Evolutionary conservation across 2,329 filamentous ascomycete species (phyloP).

Genomic region (Shiraia bambusicola): DNA sequence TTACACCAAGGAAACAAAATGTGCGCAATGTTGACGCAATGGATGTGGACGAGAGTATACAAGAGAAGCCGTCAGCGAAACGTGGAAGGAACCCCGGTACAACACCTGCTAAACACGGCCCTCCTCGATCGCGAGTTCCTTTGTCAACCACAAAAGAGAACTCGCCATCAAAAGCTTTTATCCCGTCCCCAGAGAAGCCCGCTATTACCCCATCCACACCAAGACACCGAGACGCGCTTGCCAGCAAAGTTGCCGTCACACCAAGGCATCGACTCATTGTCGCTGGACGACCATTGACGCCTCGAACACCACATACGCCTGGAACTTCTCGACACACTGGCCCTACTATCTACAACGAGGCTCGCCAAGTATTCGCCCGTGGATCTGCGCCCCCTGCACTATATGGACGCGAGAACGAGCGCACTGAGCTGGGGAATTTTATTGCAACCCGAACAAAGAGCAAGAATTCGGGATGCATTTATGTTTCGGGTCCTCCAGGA

Average conservation of each 20-base stretch:
- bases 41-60: conserved; percentile 48
- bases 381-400: conserved; percentile 73
- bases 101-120: conserved; percentile 52
- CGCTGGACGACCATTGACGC: conserved; percentile 71
- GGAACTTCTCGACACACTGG: conserved; percentile 64
- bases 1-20: conserved; percentile 40
- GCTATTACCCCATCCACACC: conserved; percentile 66
- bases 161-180: conserved; percentile 50
- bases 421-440: conserved; percentile 67
- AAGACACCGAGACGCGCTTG: conserved; percentile 76
- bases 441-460: conserved; percentile 63
- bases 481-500: conserved; percentile 92
- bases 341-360: conserved; percentile 81
- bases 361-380: conserved; percentile 82
- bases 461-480: conserved; percentile 75
- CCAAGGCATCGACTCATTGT: conserved; percentile 83
- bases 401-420: conserved; percentile 73
- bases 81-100: conserved; percentile 36
- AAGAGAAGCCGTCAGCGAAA: conserved; percentile 40
- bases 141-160: conserved; percentile 52
- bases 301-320: conserved; percentile 75
- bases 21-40: conserved; percentile 45
- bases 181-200: conserved; percentile 51
- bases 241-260: conserved; percentile 69
- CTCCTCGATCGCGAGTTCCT: conserved; percentile 45